Conservation (phyloP, 2,329 filamentous ascomycete genomes). For the Colletotrichum godetiae region DNA sequence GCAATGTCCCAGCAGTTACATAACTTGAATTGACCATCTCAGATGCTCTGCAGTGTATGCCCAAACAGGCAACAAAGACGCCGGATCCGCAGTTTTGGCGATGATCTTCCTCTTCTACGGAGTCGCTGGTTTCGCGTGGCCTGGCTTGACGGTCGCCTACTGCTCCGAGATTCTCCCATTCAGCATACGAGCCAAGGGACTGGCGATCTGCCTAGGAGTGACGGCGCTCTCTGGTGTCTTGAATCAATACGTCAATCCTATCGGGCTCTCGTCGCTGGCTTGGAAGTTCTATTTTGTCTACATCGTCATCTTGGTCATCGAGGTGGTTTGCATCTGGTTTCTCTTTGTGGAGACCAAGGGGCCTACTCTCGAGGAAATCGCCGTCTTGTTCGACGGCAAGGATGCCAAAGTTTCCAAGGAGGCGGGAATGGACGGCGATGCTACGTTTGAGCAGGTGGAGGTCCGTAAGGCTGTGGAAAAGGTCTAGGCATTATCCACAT, state of each 20-base stretch:
- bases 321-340: background rate
- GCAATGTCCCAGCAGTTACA: too few relatives aligned
- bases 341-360: background rate
- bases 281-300: background rate
- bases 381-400: conserved; percentile 6
- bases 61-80: too few relatives aligned
- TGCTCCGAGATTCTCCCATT: conserved; percentile 45
- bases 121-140: too few relatives aligned
- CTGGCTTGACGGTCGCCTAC: conserved; percentile 32
- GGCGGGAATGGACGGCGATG: background rate
- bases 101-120: too few relatives aligned
- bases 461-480: background rate
- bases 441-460: background rate
- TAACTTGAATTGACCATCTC: too few relatives aligned
- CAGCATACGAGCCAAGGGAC: conserved; percentile 42
- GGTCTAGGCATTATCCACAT: background rate
- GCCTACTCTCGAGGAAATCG: background rate
- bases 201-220: conserved; percentile 45
- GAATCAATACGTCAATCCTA: background rate
- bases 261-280: background rate
- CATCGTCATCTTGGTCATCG: background rate
- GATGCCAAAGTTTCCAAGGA: conserved; percentile 1
- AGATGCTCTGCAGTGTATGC: too few relatives aligned
- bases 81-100: too few relatives aligned
- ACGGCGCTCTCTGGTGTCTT: conserved; percentile 33